A percentile compares a stretch with the other conserved stretches of the same genome.
Evolutionary conservation across 2,329 filamentous ascomycete genomes (phyloP).

Genomic region (Fusarium pilosicola): DNA sequence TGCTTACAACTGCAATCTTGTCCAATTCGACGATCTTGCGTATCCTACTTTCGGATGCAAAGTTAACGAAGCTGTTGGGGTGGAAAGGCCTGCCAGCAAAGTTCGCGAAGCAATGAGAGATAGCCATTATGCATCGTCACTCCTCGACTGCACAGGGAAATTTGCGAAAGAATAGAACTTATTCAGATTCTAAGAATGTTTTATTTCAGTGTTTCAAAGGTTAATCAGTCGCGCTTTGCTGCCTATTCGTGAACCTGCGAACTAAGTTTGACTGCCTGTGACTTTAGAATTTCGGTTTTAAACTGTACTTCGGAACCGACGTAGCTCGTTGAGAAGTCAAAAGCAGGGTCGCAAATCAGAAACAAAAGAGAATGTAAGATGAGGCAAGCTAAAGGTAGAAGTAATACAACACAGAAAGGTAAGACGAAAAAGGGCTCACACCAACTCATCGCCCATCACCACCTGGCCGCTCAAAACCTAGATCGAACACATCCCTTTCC

Average conservation of each 20-base stretch:
- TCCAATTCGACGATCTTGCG: accelerated
- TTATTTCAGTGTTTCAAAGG: accelerated
- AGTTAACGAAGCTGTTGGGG: accelerated
- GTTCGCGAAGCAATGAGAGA: not conserved
- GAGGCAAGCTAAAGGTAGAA: accelerated
- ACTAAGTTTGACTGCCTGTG: accelerated
- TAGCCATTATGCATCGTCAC: accelerated
- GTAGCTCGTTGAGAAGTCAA: no score
- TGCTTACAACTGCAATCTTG: accelerated
- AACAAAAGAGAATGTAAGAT: accelerated
- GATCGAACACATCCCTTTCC: not conserved
- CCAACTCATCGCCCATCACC: no score
- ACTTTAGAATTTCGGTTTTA: accelerated
- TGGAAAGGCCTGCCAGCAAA: accelerated
- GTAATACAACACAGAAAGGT: not conserved
- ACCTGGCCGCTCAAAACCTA: not conserved
- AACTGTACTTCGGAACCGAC: not conserved
- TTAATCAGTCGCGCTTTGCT: accelerated
- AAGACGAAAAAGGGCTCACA: accelerated
- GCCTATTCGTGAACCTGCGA: accelerated
- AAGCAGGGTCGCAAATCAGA: not conserved
- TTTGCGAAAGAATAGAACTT: accelerated
- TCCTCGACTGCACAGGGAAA: accelerated
- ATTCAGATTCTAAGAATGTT: accelerated
- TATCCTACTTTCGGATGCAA: accelerated